Conservation (phyloP, 257 asterid genomes). For the Solanum rostratum region DNA sequence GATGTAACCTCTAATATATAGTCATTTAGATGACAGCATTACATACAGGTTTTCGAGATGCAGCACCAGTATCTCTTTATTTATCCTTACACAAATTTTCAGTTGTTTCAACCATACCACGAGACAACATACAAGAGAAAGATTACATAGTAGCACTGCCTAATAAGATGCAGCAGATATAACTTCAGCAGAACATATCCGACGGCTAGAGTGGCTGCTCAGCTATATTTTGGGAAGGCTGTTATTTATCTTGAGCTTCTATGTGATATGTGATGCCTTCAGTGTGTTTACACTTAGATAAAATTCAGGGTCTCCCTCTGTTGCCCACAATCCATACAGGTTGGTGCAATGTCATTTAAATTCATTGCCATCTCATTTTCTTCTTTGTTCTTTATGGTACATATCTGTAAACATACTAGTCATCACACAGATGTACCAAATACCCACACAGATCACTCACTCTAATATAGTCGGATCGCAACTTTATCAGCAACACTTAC, state of each 20-base stretch:
- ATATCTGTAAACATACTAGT: not conserved
- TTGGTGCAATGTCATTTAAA: not conserved
- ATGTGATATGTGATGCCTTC: not conserved
- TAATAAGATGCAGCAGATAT: not conserved
- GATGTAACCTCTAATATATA: not conserved
- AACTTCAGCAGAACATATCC: not conserved
- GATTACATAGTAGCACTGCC: not conserved
- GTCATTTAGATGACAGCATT: not conserved
- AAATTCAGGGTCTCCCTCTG: not conserved
- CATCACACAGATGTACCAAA: not conserved
- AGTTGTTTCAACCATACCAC: not conserved
- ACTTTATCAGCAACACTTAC: conserved; percentile 1
- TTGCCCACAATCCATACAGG: not conserved
- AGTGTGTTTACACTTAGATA: not conserved
- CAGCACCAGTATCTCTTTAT: not conserved
- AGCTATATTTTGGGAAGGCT: not conserved
- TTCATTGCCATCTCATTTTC: not conserved
- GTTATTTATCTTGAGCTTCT: not conserved
- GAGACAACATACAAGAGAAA: not conserved
- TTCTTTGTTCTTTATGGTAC: not conserved
- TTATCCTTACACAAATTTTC: not conserved
- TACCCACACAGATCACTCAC: not conserved
- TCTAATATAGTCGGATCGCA: not conserved
- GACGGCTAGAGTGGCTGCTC: not conserved
- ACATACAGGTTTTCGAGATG: not conserved